phyloP scores from a whole-genome alignment of 2,329 filamentous ascomycete genomes.

The Aspergillus pseudoterreus region DNA sequence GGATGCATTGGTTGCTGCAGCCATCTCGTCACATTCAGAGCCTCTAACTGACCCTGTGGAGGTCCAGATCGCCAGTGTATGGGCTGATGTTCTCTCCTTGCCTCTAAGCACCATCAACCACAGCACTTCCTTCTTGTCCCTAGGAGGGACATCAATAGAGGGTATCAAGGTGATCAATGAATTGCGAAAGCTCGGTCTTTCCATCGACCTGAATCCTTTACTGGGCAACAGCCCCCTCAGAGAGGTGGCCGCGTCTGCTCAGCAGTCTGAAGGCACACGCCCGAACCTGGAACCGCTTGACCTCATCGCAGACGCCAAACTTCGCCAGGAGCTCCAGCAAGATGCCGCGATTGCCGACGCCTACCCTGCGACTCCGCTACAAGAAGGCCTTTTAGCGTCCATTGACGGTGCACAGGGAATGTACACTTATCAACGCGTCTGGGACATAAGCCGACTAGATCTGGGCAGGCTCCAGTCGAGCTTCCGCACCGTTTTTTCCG shows the following conservation, averaged over 20 bases:
- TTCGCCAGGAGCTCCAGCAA: background rate
- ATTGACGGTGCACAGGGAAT: background rate
- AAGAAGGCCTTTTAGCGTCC: constrained; percentile 5
- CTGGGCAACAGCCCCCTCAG: background rate
- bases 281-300: background rate
- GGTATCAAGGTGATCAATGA: constrained; percentile 4
- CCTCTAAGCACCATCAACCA: background rate
- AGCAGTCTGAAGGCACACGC: background rate
- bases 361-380: constrained; percentile 4
- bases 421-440: constrained; percentile 5
- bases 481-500: constrained; percentile 1
- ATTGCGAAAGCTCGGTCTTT: constrained; percentile 1
- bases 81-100: constrained; percentile 3
- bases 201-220: constrained; percentile 3
- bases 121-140: background rate
- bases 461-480: background rate
- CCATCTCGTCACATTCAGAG: background rate
- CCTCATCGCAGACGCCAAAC: background rate
- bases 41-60: background rate
- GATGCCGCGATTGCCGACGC: constrained; percentile 4
- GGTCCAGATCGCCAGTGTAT: background rate
- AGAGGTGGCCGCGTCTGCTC: constrained; percentile 1
- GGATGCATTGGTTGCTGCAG: background rate
- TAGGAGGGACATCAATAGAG: constrained; percentile 8
- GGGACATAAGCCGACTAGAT: constrained; percentile 5